These are phyloP conservation scores for Cladosporium sp. DNA, from an alignment of 2,329 filamentous ascomycete genomes.

Conservation along the genomic window DNA sequence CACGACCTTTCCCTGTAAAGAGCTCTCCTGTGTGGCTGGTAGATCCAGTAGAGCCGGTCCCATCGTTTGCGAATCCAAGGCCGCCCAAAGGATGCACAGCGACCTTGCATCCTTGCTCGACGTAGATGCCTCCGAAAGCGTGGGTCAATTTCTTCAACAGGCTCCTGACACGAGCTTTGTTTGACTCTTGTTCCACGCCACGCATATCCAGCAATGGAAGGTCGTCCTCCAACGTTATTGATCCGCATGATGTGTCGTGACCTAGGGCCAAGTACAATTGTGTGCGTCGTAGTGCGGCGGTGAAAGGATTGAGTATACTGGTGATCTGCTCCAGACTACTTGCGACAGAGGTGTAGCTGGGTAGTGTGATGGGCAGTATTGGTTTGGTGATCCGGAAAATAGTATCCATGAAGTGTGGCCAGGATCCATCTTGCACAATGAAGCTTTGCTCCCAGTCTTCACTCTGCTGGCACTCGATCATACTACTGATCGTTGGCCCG, in stretches of 20 bases:
- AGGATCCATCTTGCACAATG: slow-evolving; percentile 63
- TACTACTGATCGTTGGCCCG: not conserved
- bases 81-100: slow-evolving; percentile 70
- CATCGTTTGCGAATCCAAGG: slow-evolving; percentile 62
- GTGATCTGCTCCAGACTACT: not conserved
- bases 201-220: slow-evolving; percentile 61
- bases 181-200: slow-evolving; percentile 53
- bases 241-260: slow-evolving; percentile 64
- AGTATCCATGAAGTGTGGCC: slow-evolving; percentile 46
- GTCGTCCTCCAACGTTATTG: slow-evolving; percentile 59
- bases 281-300: not conserved
- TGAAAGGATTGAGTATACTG: not conserved
- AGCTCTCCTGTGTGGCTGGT: slow-evolving; percentile 64
- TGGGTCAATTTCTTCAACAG: slow-evolving; percentile 55
- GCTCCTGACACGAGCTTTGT: not conserved
- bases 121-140: slow-evolving; percentile 60
- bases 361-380: slow-evolving; percentile 52
- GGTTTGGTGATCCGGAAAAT: not conserved
- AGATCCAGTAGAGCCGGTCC: slow-evolving; percentile 57
- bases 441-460: slow-evolving; percentile 61
- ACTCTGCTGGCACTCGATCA: slow-evolving; percentile 47
- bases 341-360: not conserved
- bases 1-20: slow-evolving; percentile 53
- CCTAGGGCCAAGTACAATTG: slow-evolving; percentile 68
- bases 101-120: slow-evolving; percentile 62